Evolutionary conservation across 2,329 filamentous ascomycete species (phyloP).

Genomic region (Colletotrichum phormii): DNA sequence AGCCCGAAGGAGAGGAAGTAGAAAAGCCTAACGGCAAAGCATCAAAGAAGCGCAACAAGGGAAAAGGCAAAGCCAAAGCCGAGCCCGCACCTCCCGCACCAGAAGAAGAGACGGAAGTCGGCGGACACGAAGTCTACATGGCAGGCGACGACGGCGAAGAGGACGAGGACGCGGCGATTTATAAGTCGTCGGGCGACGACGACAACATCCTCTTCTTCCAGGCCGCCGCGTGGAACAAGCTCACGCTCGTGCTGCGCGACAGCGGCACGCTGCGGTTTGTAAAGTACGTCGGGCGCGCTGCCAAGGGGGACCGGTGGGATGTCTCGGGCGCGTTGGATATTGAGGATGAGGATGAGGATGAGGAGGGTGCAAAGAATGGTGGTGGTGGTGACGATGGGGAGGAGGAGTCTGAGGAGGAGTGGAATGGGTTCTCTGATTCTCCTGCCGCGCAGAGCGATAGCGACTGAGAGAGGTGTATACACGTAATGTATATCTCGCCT

Average conservation of each 20-base stretch:
- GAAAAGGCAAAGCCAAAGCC: constrained; percentile 46
- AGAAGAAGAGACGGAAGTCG: constrained; percentile 58
- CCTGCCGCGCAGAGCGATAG: constrained; percentile 44
- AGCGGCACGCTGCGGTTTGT: constrained; percentile 90
- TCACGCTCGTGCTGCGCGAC: constrained; percentile 91
- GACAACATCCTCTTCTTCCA: constrained; percentile 75
- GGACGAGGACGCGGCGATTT: constrained; percentile 80
- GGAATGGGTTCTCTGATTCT: constrained; percentile 66
- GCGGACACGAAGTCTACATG: constrained; percentile 93
- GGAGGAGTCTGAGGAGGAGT: constrained; percentile 58
- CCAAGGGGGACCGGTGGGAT: constrained; percentile 93
- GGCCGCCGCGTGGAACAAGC: constrained; percentile 83
- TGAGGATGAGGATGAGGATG: constrained; percentile 63
- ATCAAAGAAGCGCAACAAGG: constrained; percentile 47
- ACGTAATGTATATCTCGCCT: no score
- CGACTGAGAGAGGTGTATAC: constrained; percentile 42
- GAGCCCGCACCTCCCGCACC: constrained; percentile 41
- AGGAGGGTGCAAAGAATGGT: constrained; percentile 45
- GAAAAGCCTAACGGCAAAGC: constrained; percentile 46
- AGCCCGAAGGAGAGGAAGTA: constrained; percentile 55
- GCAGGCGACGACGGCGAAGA: constrained; percentile 81
- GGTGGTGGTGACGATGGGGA: constrained; percentile 46
- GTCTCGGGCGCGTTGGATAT: constrained; percentile 84
- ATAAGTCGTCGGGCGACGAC: constrained; percentile 83
- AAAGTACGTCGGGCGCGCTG: constrained; percentile 89